phyloP scores from a whole-genome alignment of 805 yeast genomes.

The Candida glaebosa region DNA sequence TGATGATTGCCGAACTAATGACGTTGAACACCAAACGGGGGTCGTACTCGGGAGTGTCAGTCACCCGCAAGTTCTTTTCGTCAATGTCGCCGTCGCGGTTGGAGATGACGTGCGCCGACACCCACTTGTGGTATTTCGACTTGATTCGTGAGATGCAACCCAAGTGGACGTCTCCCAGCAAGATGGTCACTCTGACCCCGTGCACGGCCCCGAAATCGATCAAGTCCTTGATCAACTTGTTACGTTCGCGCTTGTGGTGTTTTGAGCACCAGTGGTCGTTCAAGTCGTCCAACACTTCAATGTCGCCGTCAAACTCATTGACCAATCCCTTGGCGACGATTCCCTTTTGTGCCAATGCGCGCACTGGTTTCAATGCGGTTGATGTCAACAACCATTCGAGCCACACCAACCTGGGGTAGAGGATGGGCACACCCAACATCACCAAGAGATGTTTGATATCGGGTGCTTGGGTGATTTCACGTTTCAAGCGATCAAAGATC shows the following conservation, averaged over 20 bases:
- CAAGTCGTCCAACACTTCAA: conserved; percentile 88
- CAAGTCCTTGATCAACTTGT: conserved; percentile 56
- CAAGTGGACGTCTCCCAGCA: conserved; percentile 92
- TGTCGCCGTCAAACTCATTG: conserved; percentile 88
- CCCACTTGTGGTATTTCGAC: conserved; percentile 42
- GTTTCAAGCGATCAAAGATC: conserved; percentile 56
- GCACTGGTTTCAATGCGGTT: conserved; percentile 55
- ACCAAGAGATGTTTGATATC: conserved; percentile 73
- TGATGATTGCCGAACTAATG: conserved; percentile 85
- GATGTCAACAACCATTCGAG: conserved; percentile 73
- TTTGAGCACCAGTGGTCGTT: conserved; percentile 96
- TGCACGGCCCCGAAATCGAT: conserved; percentile 61
- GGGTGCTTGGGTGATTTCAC: conserved; percentile 50
- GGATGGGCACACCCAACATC: conserved; percentile 91
- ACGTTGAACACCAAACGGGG: conserved; percentile 78
- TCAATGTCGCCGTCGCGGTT: conserved; percentile 21
- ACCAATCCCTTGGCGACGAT: conserved; percentile 68
- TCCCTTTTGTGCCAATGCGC: conserved; percentile 57
- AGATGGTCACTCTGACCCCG: conserved; percentile 74
- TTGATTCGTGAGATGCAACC: conserved; percentile 79
- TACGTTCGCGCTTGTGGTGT: conserved; percentile 84
- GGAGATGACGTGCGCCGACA: conserved; percentile 20
- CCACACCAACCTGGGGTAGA: conserved; percentile 93
- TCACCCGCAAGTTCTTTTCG: conserved; percentile 37
- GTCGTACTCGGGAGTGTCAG: conserved; percentile 59